Evolutionary conservation across 1,284 basidiomycete genomes (phyloP).

Genomic region (Irpex lacteus): DNA sequence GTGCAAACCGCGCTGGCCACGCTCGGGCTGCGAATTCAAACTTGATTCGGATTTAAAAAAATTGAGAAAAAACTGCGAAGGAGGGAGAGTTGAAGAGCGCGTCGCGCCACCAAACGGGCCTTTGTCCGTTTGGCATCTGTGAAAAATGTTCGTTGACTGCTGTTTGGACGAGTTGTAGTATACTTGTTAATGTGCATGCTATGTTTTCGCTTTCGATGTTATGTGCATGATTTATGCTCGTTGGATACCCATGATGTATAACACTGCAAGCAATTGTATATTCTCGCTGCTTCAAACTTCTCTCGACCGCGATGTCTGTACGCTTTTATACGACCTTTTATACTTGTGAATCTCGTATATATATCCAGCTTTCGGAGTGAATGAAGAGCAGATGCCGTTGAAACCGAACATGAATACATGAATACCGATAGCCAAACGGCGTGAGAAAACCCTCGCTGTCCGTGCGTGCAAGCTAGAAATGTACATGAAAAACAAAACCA

Average conservation of each 20-base stretch:
- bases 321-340: no score
- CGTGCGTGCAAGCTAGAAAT: neutral
- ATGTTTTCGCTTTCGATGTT: neutral
- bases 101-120: conserved; percentile 15
- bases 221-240: neutral
- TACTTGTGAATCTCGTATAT: no score
- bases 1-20: conserved; percentile 25
- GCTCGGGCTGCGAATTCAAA: conserved; percentile 21
- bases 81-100: conserved; percentile 13
- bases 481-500: neutral
- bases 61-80: conserved; percentile 1
- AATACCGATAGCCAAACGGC: neutral
- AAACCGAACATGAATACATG: neutral
- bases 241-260: conserved; percentile 1
- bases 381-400: neutral
- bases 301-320: no score
- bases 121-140: neutral
- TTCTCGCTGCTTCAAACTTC: neutral
- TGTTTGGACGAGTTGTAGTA: neutral
- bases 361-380: neutral
- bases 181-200: neutral
- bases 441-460: neutral
- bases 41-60: conserved; percentile 17
- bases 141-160: neutral
- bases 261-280: neutral